A percentile compares a stretch with the other conserved stretches of the same genome.
phyloP scores from a whole-genome alignment of 352 stramenopile species.

The Globisporangium nagaii region DNA sequence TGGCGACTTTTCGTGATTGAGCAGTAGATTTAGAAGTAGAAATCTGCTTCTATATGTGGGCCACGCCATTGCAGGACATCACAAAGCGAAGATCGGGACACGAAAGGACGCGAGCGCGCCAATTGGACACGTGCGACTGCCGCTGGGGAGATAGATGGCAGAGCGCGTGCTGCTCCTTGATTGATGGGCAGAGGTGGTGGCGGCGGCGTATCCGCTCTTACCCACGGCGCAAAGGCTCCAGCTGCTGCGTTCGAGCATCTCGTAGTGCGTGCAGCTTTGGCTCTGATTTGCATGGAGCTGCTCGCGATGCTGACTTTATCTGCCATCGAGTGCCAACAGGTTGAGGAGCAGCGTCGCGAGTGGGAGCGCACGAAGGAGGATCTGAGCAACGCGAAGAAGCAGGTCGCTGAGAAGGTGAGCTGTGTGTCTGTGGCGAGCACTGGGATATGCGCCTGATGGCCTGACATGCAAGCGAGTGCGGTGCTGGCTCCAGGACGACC shows the following conservation, averaged over 20 bases:
- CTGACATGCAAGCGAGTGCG: not conserved
- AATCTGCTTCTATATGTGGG: conserved; percentile 2
- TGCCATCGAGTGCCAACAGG: conserved; percentile 17
- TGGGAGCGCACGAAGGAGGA: conserved; percentile 57
- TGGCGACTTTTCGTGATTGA: conserved; percentile 4
- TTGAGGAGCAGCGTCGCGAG: conserved; percentile 46
- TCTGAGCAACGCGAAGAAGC: conserved; percentile 30
- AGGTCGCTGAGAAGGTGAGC: conserved; percentile 35
- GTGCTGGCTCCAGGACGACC: conserved; percentile 27
- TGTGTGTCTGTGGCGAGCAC: not conserved
- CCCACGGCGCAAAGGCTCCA: no score
- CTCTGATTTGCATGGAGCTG: not conserved
- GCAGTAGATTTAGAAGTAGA: not conserved
- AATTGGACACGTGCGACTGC: no score
- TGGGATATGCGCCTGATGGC: not conserved
- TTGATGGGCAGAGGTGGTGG: conserved; percentile 8
- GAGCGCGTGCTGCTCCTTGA: not conserved
- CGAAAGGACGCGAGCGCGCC: conserved; percentile 3
- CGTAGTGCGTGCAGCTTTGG: not conserved
- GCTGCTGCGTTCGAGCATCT: conserved; percentile 6
- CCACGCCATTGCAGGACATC: not conserved
- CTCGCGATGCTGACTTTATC: not conserved
- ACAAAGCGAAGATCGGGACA: not conserved
- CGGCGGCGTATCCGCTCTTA: not conserved
- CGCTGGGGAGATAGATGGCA: no score